Evolutionary conservation across 768 basidiomycete genomes (phyloP), one percentile per base, ranked within the genome.

Genomic region (Trametes cinnabarina): DNA sequence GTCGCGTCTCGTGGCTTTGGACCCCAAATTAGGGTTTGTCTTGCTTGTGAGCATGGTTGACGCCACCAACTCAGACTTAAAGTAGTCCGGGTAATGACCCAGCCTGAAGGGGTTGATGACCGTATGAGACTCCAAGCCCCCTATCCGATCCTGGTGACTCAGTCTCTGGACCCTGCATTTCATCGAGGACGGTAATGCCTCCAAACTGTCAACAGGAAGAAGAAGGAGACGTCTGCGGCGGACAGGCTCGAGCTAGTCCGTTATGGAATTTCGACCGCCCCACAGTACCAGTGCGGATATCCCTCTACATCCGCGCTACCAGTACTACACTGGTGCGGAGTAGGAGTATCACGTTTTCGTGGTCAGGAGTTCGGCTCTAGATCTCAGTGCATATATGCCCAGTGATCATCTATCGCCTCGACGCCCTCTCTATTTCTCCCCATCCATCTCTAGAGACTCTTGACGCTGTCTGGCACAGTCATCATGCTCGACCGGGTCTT

Each of bases 401-500:
- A 20, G 35, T 35, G n/a, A 32, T 4, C 34, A 17, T 32, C 19
- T 17, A 11, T 20, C 20, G 1, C 8, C 8, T 19, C 44, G 17
- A 11, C 30, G 19, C 15, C 46, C 37, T 26, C 8, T 14, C 34
- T 7, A 32, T n/a, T n/a, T n/a, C n/a, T 4, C 46, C 10, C 34
- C 23, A 44, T 32, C 12, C 3, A 32, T 12, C 42, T 15, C 42
- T 19, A 19, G 17, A 6, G 19, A 26, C 4, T 28, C 34, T 11
- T 32, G 20, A 32, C 25, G 26, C 51, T 49, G 46, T 59, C 58
- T 41, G 51, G 51, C 11, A 59, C 51, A 59, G 47, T 37, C 46
- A 26, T 3, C n/a, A 59, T 59, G 58, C 53, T 59, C 22, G 40
- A 59, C 22, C 46, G 41, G 25, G 43, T 59, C 2, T 59, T 59